Conservation (phyloP, 2,329 filamentous ascomycete species). For the Aspergillus tamarii region DNA sequence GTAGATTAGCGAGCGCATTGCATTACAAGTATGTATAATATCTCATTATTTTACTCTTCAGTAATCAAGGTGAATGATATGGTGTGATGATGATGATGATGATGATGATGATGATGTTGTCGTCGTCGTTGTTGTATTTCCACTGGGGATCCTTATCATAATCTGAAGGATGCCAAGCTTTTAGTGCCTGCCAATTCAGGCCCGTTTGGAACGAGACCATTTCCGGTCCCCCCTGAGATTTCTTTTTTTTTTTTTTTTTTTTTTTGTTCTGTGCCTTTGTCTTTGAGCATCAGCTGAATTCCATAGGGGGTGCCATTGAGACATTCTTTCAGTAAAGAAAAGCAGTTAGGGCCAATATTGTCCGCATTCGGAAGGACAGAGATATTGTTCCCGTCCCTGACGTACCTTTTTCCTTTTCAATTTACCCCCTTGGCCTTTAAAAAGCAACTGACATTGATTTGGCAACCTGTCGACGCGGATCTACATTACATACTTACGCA, state of each 20-base stretch:
- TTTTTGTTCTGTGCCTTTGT: not conserved
- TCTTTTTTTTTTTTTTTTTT: too few relatives aligned
- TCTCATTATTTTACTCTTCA: not conserved
- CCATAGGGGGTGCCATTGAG: not conserved
- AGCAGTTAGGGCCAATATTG: not conserved
- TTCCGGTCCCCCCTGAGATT: not conserved
- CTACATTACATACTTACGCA: not conserved
- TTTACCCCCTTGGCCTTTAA: not conserved
- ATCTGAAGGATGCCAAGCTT: not conserved
- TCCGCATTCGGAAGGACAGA: not conserved
- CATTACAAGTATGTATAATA: slow-evolving; percentile 7
- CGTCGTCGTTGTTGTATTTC: too few relatives aligned
- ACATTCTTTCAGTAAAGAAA: not conserved
- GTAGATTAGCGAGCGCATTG: slow-evolving; percentile 10
- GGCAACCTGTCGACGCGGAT: not conserved
- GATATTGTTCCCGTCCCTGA: slow-evolving; percentile 1
- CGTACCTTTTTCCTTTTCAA: not conserved
- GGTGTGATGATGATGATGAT: too few relatives aligned
- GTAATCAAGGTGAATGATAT: not conserved
- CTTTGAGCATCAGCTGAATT: not conserved
- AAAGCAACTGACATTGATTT: not conserved
- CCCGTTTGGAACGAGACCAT: not conserved
- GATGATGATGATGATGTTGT: too few relatives aligned
- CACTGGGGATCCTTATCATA: not conserved
- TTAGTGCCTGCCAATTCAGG: not conserved